These are phyloP conservation scores for Amaranthus hypochondriacus DNA, from an alignment of 148 eudicot genomes.

Conservation along the genomic window DNA sequence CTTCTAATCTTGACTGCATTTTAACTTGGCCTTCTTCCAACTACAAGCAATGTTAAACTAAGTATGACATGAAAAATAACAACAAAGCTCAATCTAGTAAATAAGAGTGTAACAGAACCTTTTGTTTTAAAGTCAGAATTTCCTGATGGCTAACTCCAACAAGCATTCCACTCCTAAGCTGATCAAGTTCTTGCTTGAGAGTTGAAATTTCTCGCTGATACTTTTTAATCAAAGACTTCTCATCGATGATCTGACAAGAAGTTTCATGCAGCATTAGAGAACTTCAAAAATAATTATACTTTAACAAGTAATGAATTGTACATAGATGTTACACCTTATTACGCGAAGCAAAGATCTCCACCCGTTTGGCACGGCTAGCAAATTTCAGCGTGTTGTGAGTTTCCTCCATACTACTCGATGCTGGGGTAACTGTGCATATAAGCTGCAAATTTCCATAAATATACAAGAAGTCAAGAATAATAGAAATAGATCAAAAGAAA, in stretches of 20 bases:
- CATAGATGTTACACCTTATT: constrained; percentile 51
- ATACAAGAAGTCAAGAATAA: background rate
- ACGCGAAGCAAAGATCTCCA: constrained; percentile 94
- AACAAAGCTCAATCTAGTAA: background rate
- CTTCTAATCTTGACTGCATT: constrained; percentile 96
- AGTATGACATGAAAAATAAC: constrained; percentile 2
- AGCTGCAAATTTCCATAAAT: constrained; percentile 48
- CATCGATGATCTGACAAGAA: constrained; percentile 79
- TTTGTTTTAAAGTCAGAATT: constrained; percentile 65
- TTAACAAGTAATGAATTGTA: background rate
- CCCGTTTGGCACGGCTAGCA: constrained; percentile 99
- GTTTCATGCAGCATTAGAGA: constrained; percentile 1
- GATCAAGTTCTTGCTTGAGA: constrained; percentile 91
- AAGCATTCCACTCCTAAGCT: constrained; percentile 79
- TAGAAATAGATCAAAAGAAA: constrained; percentile 1
- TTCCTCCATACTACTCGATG: constrained; percentile 97
- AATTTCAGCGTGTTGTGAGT: constrained; percentile 95
- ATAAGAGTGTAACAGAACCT: constrained; percentile 42
- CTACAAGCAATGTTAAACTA: constrained; percentile 32
- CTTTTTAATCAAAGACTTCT: constrained; percentile 92
- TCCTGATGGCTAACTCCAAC: constrained; percentile 88
- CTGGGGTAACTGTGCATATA: constrained; percentile 95
- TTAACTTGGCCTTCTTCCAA: constrained; percentile 98
- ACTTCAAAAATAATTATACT: background rate
- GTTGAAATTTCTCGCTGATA: constrained; percentile 86